These are phyloP conservation scores for Coelastrella sp. DNA, from an alignment of 139 green algal genomes.

Conservation along the genomic window DNA sequence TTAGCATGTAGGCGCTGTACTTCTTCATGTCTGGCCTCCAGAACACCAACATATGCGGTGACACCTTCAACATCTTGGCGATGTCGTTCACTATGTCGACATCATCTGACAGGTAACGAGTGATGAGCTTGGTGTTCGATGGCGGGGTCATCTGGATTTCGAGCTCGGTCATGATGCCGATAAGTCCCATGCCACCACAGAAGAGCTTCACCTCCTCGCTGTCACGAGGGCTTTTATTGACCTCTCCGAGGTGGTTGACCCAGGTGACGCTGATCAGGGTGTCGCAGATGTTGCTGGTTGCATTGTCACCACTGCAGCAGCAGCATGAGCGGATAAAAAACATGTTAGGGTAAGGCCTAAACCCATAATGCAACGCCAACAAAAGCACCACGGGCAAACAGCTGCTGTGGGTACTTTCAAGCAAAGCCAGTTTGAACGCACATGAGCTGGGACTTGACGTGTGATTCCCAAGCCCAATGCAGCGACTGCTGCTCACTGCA, in stretches of 20 bases:
- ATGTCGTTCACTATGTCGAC: slow-evolving; percentile 39
- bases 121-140: slow-evolving; percentile 48
- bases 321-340: neutral
- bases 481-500: no score
- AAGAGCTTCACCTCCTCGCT: slow-evolving; percentile 21
- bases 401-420: no score
- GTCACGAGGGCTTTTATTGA: neutral
- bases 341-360: neutral
- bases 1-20: slow-evolving; percentile 45
- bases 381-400: neutral
- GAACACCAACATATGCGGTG: slow-evolving; percentile 48
- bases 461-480: no score
- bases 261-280: slow-evolving; percentile 31
- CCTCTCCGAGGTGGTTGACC: slow-evolving; percentile 29
- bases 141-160: slow-evolving; percentile 43
- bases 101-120: slow-evolving; percentile 42
- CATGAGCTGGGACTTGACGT: neutral
- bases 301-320: slow-evolving; percentile 27
- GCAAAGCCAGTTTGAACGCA: neutral
- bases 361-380: neutral
- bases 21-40: slow-evolving; percentile 44
- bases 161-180: slow-evolving; percentile 43
- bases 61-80: slow-evolving; percentile 47
- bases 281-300: slow-evolving; percentile 34
- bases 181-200: slow-evolving; percentile 42